A percentile compares a stretch with the other conserved stretches of the same genome.
Conservation (phyloP, 495 filamentous ascomycete genomes). For the Podospora comata region DNA sequence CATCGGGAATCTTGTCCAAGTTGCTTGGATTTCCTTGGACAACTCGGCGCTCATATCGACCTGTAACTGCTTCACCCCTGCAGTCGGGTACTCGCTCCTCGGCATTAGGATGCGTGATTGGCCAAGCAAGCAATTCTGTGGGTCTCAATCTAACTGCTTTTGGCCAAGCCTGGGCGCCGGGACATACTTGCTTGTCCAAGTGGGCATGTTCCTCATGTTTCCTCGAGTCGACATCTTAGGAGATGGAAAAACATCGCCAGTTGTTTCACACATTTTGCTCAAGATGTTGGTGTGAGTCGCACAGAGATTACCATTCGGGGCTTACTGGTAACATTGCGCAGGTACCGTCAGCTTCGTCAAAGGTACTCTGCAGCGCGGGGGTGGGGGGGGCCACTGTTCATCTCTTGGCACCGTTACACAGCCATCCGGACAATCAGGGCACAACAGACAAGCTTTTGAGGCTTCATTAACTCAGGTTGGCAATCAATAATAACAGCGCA, state of each 20-base stretch:
- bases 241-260: background rate
- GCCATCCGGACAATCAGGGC: background rate
- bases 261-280: background rate
- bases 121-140: background rate
- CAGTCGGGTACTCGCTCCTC: background rate
- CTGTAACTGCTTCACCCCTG: background rate
- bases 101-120: constrained; percentile 1
- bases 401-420: background rate
- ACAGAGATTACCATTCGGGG: background rate
- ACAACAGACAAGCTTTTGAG: background rate
- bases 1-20: background rate
- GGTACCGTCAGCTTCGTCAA: background rate
- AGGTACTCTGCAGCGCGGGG: background rate
- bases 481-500: background rate
- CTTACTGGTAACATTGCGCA: background rate
- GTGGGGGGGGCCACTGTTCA: no score
- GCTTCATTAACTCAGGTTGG: background rate
- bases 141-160: constrained; percentile 12
- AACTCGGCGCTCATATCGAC: background rate
- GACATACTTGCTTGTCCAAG: constrained; percentile 1
- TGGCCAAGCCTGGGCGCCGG: background rate
- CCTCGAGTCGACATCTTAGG: background rate
- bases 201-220: background rate
- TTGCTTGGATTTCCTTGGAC: background rate
- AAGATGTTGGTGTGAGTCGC: background rate